Base-by-base conservation (phyloP, 139 green algal genomes). In the Penium margaritaceum region DNA sequence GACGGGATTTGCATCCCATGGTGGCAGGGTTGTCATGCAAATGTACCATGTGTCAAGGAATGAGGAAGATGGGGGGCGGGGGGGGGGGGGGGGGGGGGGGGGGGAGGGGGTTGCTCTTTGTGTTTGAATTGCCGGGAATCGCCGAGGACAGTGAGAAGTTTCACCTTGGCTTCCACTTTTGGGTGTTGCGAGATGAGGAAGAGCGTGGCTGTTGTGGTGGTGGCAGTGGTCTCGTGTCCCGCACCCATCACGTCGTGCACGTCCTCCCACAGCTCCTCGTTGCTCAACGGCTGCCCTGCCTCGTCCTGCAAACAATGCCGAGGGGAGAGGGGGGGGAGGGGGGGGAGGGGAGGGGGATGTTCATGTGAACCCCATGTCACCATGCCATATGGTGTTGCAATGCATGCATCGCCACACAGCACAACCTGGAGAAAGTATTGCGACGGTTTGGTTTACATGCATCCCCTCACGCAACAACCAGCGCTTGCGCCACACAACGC, bases 221-320 rank as follows among this genome's bases (percentile, higher is more conserved):
- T 88, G 55, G 86, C 88, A 3, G 86, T 90, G 9, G 88, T 92
- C 72, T 90, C 81, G 67, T 92, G 88, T 1, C 88, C 88, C 44
- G 86, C 86, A 3, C 82, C 85, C 86, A 90, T 90, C 17, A 90
- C 72, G 62, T 90, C 86, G 47, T 90, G 83, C 51, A 89, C 84
- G 71, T 89, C 87, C 60, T 87, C 84, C 85, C 85, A 91, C 68
- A 92, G 71, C 80, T 92, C 88, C 63, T 86, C 77, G 51, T 92
- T 83, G 30, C 66, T 88, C 70, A 90, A 65, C 14, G 62, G 41
- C 29, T 65, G 51, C 0, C 85, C 85, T 0, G 67, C 12, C 12
- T 89, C 86, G 33, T 89, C 85, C 55, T 72, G 66, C 79, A 61
- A 9, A 32, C 9, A 51, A 12, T 51, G 12, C 41, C 7, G 12